Conservation (phyloP, 495 filamentous ascomycete species). For the Lasiosphaeria miniovina region DNA sequence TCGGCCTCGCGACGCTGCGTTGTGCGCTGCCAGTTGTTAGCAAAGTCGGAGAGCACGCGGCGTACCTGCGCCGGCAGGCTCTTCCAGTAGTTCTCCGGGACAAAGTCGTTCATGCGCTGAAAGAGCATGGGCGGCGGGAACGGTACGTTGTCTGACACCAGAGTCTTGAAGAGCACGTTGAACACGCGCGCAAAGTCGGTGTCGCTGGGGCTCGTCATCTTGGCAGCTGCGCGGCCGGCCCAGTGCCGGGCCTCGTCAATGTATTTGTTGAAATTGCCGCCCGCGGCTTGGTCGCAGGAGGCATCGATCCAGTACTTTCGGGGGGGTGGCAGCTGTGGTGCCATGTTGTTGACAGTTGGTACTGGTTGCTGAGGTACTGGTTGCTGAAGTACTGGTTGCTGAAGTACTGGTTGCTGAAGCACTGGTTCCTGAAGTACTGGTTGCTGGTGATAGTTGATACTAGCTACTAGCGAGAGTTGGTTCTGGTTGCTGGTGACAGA, state of each 20-base stretch:
- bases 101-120: not conserved
- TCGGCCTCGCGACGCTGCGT: not conserved
- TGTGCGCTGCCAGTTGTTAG: constrained; percentile 3
- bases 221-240: not conserved
- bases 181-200: constrained; percentile 15
- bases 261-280: not conserved
- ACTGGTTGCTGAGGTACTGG: no score
- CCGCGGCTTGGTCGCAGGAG: constrained; percentile 3
- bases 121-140: not conserved
- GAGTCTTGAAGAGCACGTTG: constrained; percentile 11
- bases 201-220: constrained; percentile 1
- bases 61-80: not conserved
- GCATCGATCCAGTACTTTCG: constrained; percentile 8
- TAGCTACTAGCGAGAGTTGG: no score
- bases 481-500: no score
- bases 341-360: no score
- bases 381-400: no score
- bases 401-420: no score
- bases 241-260: constrained; percentile 5
- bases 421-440: no score
- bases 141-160: not conserved
- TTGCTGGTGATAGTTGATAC: no score
- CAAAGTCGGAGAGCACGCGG: constrained; percentile 3
- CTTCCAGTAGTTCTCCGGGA: not conserved
- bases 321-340: no score